Base-by-base conservation (phyloP, 169 alveolate species). In the Cryptosporidium muris region DNA sequence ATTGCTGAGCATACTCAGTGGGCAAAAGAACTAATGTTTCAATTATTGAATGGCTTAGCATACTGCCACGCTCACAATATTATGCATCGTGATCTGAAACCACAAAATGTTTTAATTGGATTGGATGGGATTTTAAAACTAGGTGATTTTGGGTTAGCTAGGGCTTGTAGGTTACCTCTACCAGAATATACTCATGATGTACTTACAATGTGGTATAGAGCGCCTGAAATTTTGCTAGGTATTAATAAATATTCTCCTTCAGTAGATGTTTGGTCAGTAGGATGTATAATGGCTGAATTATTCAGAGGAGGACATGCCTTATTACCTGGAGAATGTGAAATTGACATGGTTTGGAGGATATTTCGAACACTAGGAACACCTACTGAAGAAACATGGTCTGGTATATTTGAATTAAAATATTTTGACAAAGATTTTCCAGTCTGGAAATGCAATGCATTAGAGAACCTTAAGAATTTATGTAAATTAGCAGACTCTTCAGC, bases 141-240 rank as follows among this genome's bases (percentile, higher is more conserved):
- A 53, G 95, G 95, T 2, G 97, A 94, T 81, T 94, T 93, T 88
- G 97, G 97, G 8, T 74, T 93, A 40, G 94, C 96, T 14, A 82
- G 96, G 43, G 93, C 94, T 11, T 95, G 93, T 81, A 90, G 93
- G 64, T 89, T 95, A 2, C 97, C 97, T 7, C 82, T 94, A 1
- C 92, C 93, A 64, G 93, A 95, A 36, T 94, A 92, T 65, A 94
- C 97, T n/a, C 95, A 92, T 65, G 95, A 91, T 82, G 96, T 94
- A 16, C 90, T 92, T 25, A 93, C 97, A 38, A 81, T 93, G 66
- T 94, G 96, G 95, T 94, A 94, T 65, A 89, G 97, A 63, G 95
- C 97, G 2, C 97, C 97, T 52, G 97, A 95, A 81, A 92, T 95
- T 9, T 81, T 95, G 56, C 89, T 95, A 48, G 97, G 97, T 5